These are phyloP conservation scores for Neonectria neomacrospora DNA, from an alignment of 2,329 filamentous ascomycete species.

Conservation along the genomic window DNA sequence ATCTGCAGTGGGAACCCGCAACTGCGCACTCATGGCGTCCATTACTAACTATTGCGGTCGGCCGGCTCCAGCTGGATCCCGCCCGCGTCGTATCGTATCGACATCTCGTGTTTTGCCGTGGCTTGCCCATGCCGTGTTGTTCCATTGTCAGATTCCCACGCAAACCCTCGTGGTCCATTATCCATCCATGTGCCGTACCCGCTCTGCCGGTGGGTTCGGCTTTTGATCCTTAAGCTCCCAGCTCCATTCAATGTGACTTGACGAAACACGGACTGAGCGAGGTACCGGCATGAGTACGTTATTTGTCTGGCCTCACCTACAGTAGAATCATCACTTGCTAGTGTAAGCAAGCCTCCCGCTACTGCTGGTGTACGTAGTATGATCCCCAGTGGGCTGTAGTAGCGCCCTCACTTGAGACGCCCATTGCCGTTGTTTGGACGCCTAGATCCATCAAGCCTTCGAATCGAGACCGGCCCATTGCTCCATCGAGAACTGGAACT, in stretches of 20 bases:
- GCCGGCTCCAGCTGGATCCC: constrained; percentile 14
- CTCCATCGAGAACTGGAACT: constrained; percentile 10
- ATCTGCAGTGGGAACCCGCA: constrained; percentile 4
- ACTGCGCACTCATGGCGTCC: constrained; percentile 9
- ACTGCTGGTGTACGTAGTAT: neutral
- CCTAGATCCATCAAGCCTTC: neutral
- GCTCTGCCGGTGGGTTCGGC: neutral
- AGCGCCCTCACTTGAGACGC: constrained; percentile 28
- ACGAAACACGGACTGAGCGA: neutral
- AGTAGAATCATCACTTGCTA: neutral
- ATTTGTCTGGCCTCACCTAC: too few relatives aligned
- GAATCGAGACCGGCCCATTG: constrained; percentile 27
- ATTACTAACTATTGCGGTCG: constrained; percentile 5
- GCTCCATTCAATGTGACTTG: neutral
- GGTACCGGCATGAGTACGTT: too few relatives aligned
- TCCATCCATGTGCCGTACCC: constrained; percentile 30
- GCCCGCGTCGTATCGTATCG: constrained; percentile 43
- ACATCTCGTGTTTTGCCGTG: constrained; percentile 39
- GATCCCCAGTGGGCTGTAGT: neutral
- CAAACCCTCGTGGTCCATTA: constrained; percentile 16
- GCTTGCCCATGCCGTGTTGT: constrained; percentile 30
- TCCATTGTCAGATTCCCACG: constrained; percentile 19
- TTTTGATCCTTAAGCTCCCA: neutral
- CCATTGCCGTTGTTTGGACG: constrained; percentile 2
- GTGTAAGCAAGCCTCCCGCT: constrained; percentile 29